Conservation (phyloP, 1,284 basidiomycete genomes). For the Flammula alnicola region DNA sequence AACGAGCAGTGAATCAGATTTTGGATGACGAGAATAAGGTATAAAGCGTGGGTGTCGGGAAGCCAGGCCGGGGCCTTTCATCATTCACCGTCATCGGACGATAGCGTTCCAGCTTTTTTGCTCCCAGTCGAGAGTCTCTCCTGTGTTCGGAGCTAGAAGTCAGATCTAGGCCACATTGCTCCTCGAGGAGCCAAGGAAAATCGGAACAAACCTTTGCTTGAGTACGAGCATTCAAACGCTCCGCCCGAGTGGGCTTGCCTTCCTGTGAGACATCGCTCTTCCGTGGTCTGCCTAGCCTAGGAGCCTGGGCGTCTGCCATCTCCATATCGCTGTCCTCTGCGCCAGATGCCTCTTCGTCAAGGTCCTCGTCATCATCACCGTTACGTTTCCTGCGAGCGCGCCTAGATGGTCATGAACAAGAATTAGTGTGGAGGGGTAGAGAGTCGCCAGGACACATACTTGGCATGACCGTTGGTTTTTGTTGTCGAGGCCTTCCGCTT, state of each 20-base stretch:
- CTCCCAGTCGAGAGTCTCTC: constrained; percentile 20
- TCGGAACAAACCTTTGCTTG: constrained; percentile 26
- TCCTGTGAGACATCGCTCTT: constrained; percentile 25
- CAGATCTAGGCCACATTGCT: background rate
- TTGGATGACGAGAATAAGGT: no score
- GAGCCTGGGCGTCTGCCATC: constrained; percentile 27
- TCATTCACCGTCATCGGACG: constrained; percentile 17
- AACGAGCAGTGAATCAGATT: background rate
- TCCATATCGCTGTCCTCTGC: constrained; percentile 38
- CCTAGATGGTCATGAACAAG: constrained; percentile 21
- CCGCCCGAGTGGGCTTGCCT: constrained; percentile 23
- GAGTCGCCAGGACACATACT: constrained; percentile 37
- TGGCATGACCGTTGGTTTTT: constrained; percentile 44
- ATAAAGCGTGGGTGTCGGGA: no score
- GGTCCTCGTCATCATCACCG: constrained; percentile 32
- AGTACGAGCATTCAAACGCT: constrained; percentile 28
- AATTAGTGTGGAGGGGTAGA: background rate
- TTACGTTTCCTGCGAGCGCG: constrained; percentile 38
- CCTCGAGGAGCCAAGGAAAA: background rate
- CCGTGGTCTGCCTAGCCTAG: constrained; percentile 8
- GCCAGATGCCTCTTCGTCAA: constrained; percentile 30
- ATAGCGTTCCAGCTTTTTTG: constrained; percentile 20
- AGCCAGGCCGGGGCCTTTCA: no score
- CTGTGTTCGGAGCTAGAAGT: constrained; percentile 11
- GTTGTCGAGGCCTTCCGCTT: constrained; percentile 45